phyloP scores from a whole-genome alignment of 2,329 filamentous ascomycete genomes.

The Diaporthe sp. region DNA sequence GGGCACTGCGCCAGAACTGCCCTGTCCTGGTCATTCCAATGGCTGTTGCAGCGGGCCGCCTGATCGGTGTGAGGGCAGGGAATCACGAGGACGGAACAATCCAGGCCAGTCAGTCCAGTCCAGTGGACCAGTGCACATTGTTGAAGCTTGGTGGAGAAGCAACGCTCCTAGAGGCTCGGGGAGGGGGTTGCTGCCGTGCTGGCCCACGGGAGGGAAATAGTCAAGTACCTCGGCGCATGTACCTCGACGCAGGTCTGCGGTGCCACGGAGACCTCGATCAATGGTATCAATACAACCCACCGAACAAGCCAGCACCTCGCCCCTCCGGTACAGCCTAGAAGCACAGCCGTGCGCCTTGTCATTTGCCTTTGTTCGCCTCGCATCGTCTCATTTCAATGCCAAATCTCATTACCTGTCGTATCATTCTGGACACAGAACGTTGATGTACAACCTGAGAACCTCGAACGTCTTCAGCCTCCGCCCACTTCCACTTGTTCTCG shows the following conservation, averaged over 20 bases:
- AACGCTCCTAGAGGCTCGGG: background rate
- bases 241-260: background rate
- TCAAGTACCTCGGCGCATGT: background rate
- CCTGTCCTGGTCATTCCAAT: background rate
- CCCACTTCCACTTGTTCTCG: background rate
- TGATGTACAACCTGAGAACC: slow-evolving; percentile 9
- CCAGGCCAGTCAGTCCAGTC: background rate
- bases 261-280: background rate
- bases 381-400: background rate
- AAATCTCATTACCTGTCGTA: background rate
- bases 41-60: background rate
- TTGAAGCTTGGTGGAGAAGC: background rate
- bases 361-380: slow-evolving; percentile 2
- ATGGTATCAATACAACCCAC: background rate
- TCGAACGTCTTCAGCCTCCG: slow-evolving; percentile 17
- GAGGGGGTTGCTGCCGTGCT: background rate
- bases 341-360: background rate
- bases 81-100: background rate
- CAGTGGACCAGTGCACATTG: slow-evolving; percentile 11
- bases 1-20: background rate
- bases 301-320: background rate
- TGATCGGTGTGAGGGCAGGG: background rate
- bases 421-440: slow-evolving; percentile 4
- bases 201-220: background rate
- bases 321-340: background rate